A percentile compares a stretch with the other conserved stretches of the same genome.
Evolutionary conservation across 306 rosid species (phyloP).

Genomic region (Cicer judaicum): DNA sequence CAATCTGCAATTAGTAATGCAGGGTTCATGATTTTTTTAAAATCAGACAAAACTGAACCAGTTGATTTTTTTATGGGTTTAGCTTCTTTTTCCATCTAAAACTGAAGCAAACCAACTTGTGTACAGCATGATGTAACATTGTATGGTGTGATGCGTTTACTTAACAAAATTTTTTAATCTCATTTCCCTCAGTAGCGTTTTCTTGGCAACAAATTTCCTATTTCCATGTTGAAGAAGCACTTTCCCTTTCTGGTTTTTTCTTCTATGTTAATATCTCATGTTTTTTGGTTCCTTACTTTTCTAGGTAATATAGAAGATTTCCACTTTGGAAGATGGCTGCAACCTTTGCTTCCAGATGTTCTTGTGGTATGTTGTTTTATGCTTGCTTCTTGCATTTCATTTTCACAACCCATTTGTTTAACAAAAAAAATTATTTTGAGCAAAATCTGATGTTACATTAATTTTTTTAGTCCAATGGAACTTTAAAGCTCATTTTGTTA

Average conservation of each 20-base stretch:
- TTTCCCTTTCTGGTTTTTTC: neutral
- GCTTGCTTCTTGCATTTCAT: conserved; percentile 2
- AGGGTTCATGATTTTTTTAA: too few species aligned
- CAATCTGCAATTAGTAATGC: too few species aligned
- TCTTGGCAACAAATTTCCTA: too few species aligned
- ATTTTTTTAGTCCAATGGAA: neutral
- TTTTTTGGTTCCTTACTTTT: neutral
- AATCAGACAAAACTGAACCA: too few species aligned
- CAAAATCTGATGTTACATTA: neutral
- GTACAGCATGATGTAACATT: too few species aligned
- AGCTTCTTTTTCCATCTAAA: too few species aligned
- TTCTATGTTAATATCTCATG: neutral
- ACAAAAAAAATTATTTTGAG: neutral
- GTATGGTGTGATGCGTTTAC: too few species aligned
- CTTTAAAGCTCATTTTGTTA: conserved; percentile 10
- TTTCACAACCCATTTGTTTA: neutral
- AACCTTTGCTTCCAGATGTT: conserved; percentile 50
- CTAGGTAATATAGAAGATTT: neutral
- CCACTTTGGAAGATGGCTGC: conserved; percentile 41
- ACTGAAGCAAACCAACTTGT: too few species aligned
- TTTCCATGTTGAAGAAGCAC: too few species aligned
- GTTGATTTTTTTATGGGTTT: too few species aligned
- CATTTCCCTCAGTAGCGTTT: too few species aligned
- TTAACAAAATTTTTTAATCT: too few species aligned
- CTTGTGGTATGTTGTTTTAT: conserved; percentile 40